These are phyloP conservation scores for Aspergillus transmontanensis DNA, from an alignment of 2,329 filamentous ascomycete species.

Conservation along the genomic window DNA sequence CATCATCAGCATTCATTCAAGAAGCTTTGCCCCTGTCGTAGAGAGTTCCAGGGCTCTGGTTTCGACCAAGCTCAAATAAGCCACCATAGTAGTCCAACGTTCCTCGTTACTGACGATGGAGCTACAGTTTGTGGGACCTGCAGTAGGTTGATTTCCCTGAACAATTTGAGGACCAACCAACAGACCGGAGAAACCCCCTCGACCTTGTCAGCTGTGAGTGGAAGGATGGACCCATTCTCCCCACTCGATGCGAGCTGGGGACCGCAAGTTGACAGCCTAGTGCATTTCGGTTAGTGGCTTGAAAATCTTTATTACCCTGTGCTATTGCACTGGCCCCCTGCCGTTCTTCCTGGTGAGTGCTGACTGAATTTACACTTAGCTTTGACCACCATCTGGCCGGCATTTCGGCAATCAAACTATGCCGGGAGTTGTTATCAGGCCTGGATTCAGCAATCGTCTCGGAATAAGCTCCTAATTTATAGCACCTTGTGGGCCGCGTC, in stretches of 20 bases:
- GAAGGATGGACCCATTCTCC: constrained; percentile 4
- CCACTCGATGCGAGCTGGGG: not conserved
- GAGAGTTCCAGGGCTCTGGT: not conserved
- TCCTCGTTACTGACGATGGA: not conserved
- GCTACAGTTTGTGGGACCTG: not conserved
- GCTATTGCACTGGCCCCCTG: not conserved
- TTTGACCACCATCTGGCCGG: constrained; percentile 1
- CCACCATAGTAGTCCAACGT: not conserved
- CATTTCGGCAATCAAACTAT: not conserved
- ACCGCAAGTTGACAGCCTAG: not conserved
- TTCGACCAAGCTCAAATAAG: not conserved
- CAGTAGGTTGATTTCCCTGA: not conserved
- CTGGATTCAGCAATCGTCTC: constrained; percentile 3
- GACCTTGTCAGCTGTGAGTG: not conserved
- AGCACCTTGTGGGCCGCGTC: constrained; percentile 8
- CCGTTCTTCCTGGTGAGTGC: not conserved
- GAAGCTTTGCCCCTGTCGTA: not conserved
- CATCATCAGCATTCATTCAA: not conserved
- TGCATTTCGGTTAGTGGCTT: not conserved
- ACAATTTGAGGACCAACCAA: not conserved
- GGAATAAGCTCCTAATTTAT: constrained; percentile 5
- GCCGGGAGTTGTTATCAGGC: constrained; percentile 1
- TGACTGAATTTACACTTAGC: not conserved
- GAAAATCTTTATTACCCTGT: not conserved
- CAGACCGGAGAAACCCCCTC: not conserved